Conservation (phyloP, 306 rosid genomes). For the Prunus mongolica region DNA sequence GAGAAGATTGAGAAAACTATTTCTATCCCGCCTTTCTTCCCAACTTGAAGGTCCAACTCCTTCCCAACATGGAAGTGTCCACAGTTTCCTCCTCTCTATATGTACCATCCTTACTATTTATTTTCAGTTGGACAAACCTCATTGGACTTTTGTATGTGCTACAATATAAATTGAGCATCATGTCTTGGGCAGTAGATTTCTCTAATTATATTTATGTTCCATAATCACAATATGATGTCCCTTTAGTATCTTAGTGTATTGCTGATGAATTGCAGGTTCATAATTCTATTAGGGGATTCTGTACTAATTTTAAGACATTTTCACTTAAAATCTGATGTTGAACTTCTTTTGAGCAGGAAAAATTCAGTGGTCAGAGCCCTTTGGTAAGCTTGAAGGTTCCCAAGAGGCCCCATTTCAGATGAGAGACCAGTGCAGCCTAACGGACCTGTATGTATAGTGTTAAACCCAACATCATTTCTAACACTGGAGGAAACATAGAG, state of each 20-base stretch:
- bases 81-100: not conserved
- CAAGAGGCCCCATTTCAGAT: conserved; percentile 37
- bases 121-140: not conserved
- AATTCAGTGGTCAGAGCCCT: conserved; percentile 7
- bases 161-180: not conserved
- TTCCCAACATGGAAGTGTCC: not conserved
- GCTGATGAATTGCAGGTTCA: not conserved
- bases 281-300: not conserved
- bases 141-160: not conserved
- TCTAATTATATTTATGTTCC: not conserved
- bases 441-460: conserved; percentile 13
- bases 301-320: not conserved
- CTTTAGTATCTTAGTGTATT: not conserved
- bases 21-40: not conserved
- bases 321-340: not conserved
- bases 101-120: not conserved
- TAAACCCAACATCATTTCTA: not conserved
- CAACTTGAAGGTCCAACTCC: not conserved
- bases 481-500: not conserved
- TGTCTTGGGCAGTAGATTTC: not conserved
- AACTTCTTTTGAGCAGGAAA: conserved; percentile 35
- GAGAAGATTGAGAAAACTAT: not conserved
- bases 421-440: conserved; percentile 13
- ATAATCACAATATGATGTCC: not conserved
- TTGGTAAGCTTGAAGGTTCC: conserved; percentile 13